phyloP scores from a whole-genome alignment of 2,329 filamentous ascomycete species.

The Colletotrichum australisinense region DNA sequence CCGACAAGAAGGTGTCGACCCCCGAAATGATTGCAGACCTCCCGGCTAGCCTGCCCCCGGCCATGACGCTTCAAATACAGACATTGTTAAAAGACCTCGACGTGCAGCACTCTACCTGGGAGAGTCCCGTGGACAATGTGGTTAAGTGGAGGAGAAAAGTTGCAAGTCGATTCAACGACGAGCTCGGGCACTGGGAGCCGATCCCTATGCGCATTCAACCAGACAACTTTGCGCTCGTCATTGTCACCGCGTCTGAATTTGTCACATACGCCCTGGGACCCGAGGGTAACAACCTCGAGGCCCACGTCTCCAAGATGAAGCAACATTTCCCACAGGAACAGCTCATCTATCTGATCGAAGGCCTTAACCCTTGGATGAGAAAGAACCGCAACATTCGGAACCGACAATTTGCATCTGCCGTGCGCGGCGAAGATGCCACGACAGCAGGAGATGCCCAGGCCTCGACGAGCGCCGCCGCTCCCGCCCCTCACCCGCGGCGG shows the following conservation, averaged over 20 bases:
- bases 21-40: slow-evolving; percentile 84
- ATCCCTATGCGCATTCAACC: slow-evolving; percentile 60
- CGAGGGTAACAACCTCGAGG: slow-evolving; percentile 63
- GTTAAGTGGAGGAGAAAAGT: slow-evolving; percentile 78
- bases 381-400: slow-evolving; percentile 77
- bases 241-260: slow-evolving; percentile 74
- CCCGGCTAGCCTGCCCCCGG: slow-evolving; percentile 64
- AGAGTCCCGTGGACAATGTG: slow-evolving; percentile 61
- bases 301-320: slow-evolving; percentile 68
- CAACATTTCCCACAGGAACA: slow-evolving; percentile 62
- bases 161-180: slow-evolving; percentile 70
- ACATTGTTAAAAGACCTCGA: slow-evolving; percentile 62
- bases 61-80: slow-evolving; percentile 57
- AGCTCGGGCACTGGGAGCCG: slow-evolving; percentile 74
- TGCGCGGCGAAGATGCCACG: slow-evolving; percentile 56
- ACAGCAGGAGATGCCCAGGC: slow-evolving; percentile 33
- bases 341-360: slow-evolving; percentile 79
- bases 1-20: slow-evolving; percentile 78
- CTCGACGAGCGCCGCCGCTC: slow-evolving; percentile 36
- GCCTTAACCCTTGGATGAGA: slow-evolving; percentile 72
- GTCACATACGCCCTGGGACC: slow-evolving; percentile 66
- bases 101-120: slow-evolving; percentile 58
- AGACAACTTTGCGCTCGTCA: slow-evolving; percentile 72
- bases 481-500: slow-evolving; percentile 41
- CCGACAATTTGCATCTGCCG: slow-evolving; percentile 73